Conservation (phyloP, 495 filamentous ascomycete genomes). For the Hypoxylon rickii region DNA sequence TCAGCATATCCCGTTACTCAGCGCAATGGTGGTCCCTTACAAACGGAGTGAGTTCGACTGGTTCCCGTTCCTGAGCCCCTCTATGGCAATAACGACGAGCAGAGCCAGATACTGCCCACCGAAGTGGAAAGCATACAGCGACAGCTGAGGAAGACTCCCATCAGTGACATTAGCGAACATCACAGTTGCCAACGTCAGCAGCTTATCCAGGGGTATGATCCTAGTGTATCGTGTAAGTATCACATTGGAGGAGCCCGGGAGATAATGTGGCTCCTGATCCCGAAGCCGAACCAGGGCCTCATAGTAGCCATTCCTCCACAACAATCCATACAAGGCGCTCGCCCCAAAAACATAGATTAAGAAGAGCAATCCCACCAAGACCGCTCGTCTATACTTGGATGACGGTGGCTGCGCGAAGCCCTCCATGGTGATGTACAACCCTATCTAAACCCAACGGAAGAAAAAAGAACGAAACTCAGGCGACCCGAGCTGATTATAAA, state of each 20-base stretch:
- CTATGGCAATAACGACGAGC: conserved; percentile 19
- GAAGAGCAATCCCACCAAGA: conserved; percentile 12
- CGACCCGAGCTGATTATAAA: background rate
- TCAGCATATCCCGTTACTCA: too few species aligned
- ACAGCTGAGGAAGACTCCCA: conserved; percentile 16
- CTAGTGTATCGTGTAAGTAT: conserved; percentile 18
- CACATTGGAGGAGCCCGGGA: conserved; percentile 19
- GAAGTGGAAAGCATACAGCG: conserved; percentile 28
- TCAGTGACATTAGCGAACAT: conserved; percentile 31
- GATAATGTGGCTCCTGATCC: conserved; percentile 16
- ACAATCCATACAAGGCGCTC: conserved; percentile 14
- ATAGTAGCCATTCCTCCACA: conserved; percentile 28
- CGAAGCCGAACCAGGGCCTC: conserved; percentile 19
- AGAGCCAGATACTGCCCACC: conserved; percentile 25
- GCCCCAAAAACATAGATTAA: conserved; percentile 17
- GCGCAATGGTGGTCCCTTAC: too few species aligned
- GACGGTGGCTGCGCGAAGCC: background rate
- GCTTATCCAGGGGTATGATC: conserved; percentile 17
- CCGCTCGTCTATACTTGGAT: conserved; percentile 1
- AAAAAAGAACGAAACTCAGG: too few species aligned
- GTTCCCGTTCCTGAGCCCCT: conserved; percentile 20
- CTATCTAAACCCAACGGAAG: too few species aligned
- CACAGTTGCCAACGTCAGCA: conserved; percentile 20
- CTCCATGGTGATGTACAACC: conserved; percentile 7
- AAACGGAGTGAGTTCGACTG: conserved; percentile 13